These are phyloP conservation scores for Coemansia aciculifera DNA, from an alignment of 192 early-diverging fungal genomes.

Conservation along the genomic window DNA sequence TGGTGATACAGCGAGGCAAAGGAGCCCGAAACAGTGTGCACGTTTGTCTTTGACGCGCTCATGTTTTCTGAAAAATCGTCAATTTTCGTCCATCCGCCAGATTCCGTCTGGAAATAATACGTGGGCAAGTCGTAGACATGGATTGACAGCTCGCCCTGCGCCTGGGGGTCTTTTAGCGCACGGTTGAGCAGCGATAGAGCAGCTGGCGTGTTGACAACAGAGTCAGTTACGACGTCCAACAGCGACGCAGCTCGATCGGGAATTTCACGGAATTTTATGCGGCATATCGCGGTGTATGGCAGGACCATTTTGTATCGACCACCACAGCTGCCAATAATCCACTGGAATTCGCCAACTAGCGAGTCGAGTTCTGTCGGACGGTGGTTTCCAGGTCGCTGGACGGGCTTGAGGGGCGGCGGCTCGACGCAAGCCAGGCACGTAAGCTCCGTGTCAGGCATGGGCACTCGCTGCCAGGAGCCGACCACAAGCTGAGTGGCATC, in stretches of 20 bases:
- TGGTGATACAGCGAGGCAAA: constrained; percentile 44
- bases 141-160: constrained; percentile 47
- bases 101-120: constrained; percentile 41
- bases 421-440: constrained; percentile 49
- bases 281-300: constrained; percentile 46
- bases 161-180: constrained; percentile 45
- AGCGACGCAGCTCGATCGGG: constrained; percentile 37
- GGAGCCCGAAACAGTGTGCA: constrained; percentile 42
- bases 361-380: constrained; percentile 53
- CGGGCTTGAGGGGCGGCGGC: constrained; percentile 48
- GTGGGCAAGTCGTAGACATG: constrained; percentile 45
- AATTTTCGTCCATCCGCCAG: constrained; percentile 40
- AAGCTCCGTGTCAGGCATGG: constrained; percentile 47
- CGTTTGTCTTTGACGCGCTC: constrained; percentile 32
- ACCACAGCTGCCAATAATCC: constrained; percentile 48
- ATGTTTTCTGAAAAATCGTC: constrained; percentile 50
- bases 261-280: constrained; percentile 48
- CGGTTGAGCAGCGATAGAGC: constrained; percentile 36
- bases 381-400: constrained; percentile 54
- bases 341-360: constrained; percentile 54
- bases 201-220: constrained; percentile 42
- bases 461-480: constrained; percentile 49
- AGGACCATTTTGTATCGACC: constrained; percentile 55
- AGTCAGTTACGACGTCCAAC: constrained; percentile 29
- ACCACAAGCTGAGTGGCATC: constrained; percentile 41